Conservation (phyloP, 441 rosid species). For the Corymbia calophylla region DNA sequence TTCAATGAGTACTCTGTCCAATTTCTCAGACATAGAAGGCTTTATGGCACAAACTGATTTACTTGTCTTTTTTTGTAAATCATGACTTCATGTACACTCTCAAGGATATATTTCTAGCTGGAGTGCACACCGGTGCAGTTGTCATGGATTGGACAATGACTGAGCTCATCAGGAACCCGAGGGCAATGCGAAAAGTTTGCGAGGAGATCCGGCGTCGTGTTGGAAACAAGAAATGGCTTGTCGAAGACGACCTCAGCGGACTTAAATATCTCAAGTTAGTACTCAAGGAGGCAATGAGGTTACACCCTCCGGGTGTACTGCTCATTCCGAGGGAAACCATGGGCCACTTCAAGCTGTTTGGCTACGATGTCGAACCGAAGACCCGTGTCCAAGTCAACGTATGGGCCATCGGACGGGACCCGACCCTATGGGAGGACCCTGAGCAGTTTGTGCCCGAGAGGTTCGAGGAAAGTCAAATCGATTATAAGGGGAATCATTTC, state of each 20-base stretch:
- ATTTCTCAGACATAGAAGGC: neutral
- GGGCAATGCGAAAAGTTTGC: neutral
- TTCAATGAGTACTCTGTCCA: neutral
- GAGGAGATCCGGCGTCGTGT: neutral
- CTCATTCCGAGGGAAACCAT: neutral
- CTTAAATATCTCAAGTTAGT: neutral
- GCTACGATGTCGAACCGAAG: constrained; percentile 20
- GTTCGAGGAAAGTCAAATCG: constrained; percentile 30
- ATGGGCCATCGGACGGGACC: constrained; percentile 58
- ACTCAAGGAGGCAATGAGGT: neutral
- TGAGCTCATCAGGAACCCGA: neutral
- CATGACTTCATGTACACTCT: neutral
- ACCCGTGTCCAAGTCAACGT: constrained; percentile 37
- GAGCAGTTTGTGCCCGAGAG: constrained; percentile 44
- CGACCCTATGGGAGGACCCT: constrained; percentile 35
- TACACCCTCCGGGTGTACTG: constrained; percentile 29
- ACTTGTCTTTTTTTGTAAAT: neutral
- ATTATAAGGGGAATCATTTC: constrained; percentile 40
- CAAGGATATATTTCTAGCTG: neutral
- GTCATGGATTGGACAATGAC: neutral
- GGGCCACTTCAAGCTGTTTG: neutral
- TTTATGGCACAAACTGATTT: neutral
- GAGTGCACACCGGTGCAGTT: neutral
- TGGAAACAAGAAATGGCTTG: neutral
- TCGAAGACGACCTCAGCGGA: neutral